These are phyloP conservation scores for Aspergillus sp. DNA, from an alignment of 2,329 filamentous ascomycete species.

Conservation along the genomic window DNA sequence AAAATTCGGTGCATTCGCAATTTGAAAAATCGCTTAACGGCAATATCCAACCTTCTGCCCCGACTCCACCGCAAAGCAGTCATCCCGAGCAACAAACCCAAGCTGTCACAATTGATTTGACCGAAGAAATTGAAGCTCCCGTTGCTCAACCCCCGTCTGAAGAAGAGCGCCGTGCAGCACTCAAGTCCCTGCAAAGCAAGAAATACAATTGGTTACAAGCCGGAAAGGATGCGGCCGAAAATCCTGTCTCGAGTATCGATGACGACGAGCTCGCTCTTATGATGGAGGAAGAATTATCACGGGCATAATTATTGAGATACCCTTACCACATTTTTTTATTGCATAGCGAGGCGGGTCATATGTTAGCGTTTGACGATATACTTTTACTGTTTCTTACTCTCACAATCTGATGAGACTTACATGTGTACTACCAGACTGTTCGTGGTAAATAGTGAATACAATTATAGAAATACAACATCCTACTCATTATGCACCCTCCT, in stretches of 20 bases:
- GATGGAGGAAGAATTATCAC: constrained; percentile 28
- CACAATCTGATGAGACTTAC: not conserved
- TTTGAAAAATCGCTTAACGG: not conserved
- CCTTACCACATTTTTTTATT: not conserved
- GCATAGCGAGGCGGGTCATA: constrained; percentile 6
- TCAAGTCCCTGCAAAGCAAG: constrained; percentile 29
- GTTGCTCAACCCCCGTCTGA: constrained; percentile 1
- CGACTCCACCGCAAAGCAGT: not conserved
- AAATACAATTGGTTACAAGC: constrained; percentile 31
- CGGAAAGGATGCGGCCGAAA: not conserved
- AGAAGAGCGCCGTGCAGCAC: constrained; percentile 17
- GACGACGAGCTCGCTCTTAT: constrained; percentile 26
- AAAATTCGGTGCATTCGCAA: not conserved
- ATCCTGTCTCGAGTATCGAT: not conserved
- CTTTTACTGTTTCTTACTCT: not conserved
- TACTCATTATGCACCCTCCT: not conserved
- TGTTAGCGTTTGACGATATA: constrained; percentile 1
- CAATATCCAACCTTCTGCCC: not conserved
- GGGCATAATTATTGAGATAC: constrained; percentile 7
- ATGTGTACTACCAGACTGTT: not conserved
- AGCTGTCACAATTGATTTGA: constrained; percentile 19
- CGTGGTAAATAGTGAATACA: not conserved
- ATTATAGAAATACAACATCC: not conserved
- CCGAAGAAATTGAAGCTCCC: constrained; percentile 13
- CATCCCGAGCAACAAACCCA: not conserved